These are phyloP conservation scores for Trichoderma sp. DNA, from an alignment of 2,329 filamentous ascomycete species.

Conservation along the genomic window DNA sequence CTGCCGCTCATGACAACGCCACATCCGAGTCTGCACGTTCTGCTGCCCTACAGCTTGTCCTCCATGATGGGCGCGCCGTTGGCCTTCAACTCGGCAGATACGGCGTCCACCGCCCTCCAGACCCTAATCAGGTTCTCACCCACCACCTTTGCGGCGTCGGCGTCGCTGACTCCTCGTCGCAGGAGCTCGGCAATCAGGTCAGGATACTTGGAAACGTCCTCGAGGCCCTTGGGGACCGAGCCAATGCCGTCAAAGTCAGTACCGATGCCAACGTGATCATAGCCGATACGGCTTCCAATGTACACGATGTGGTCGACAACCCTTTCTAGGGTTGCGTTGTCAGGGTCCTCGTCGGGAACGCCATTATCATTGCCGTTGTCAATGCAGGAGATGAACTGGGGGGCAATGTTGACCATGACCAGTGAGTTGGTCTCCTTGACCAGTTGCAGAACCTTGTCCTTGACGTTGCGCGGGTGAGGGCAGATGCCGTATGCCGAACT, in stretches of 20 bases:
- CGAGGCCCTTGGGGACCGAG: conserved; percentile 69
- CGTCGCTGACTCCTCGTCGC: conserved; percentile 70
- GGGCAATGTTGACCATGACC: conserved; percentile 90
- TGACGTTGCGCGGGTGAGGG: conserved; percentile 87
- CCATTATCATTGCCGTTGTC: conserved; percentile 61
- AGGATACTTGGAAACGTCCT: conserved; percentile 84
- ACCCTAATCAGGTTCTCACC: conserved; percentile 83
- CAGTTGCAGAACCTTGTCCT: conserved; percentile 76
- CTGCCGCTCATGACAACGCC: neutral
- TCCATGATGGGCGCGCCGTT: conserved; percentile 56
- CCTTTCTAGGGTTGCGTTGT: conserved; percentile 72
- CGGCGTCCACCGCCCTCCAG: conserved; percentile 75
- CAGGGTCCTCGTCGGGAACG: conserved; percentile 67
- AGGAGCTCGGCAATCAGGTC: conserved; percentile 76
- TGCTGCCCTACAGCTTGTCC: conserved; percentile 46
- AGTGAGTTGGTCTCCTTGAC: conserved; percentile 73
- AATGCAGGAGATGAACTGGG: conserved; percentile 78
- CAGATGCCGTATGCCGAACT: conserved; percentile 80
- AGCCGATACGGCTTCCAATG: conserved; percentile 82
- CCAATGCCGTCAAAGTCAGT: conserved; percentile 85
- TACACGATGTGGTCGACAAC: conserved; percentile 80
- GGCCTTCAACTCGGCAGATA: conserved; percentile 67
- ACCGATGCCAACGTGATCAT: conserved; percentile 83
- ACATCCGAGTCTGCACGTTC: neutral
- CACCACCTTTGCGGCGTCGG: conserved; percentile 72